Evolutionary conservation across 1,284 basidiomycete species (phyloP).

Genomic region (Rhodotorula sp.): DNA sequence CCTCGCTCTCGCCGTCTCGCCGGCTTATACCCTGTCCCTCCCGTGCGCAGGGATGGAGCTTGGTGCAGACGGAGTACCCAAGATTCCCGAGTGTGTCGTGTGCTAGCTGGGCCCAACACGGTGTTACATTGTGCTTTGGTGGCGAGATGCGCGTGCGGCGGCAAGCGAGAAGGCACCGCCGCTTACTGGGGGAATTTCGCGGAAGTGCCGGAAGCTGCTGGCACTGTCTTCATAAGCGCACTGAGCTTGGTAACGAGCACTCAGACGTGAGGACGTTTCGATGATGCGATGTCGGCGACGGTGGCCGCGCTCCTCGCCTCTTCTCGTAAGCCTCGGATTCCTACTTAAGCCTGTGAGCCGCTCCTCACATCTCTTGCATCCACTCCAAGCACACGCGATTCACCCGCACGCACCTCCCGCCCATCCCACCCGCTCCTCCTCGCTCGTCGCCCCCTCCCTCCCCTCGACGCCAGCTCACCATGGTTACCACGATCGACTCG

Average conservation of each 20-base stretch:
- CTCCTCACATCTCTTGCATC: background rate
- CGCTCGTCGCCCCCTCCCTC: background rate
- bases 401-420: background rate
- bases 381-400: background rate
- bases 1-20: background rate
- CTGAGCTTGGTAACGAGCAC: too few species aligned
- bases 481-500: conserved; percentile 60
- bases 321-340: background rate
- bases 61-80: conserved; percentile 62
- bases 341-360: background rate
- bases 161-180: too few species aligned
- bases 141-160: too few species aligned
- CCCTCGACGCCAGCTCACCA: conserved; percentile 25
- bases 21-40: background rate
- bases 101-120: conserved; percentile 4
- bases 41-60: conserved; percentile 50
- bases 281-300: background rate
- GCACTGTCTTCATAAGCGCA: too few species aligned
- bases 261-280: too few species aligned
- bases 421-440: background rate
- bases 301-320: background rate
- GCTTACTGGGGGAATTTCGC: too few species aligned
- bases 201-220: too few species aligned
- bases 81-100: conserved; percentile 54
- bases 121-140: too few species aligned